Base-by-base conservation (phyloP, 1,139 yeast genomes). In the Hanseniaspora gamundiae region DNA sequence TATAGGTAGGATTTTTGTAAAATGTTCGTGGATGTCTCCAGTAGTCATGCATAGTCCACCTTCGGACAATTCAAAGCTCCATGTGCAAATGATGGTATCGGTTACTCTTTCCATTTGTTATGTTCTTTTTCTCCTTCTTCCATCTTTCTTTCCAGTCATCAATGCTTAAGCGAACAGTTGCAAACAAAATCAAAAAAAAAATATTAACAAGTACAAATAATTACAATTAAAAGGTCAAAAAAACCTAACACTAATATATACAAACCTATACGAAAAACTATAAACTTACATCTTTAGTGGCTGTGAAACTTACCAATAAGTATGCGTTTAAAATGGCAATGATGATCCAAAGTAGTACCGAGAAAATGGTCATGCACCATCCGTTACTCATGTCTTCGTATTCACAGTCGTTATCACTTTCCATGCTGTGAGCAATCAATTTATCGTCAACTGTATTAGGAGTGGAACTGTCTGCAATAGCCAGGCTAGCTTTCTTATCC, bases 241-340 rank as follows among this genome's bases (percentile, higher is more conserved):
- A n/a, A n/a, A n/a, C n/a, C n/a, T n/a, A n/a, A n/a, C n/a, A n/a
- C n/a, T n/a, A n/a, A n/a, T 36, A 14, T 22, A 24, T 24, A 26
- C 17, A 26, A 11, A 27, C 30, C 7, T 14, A 38, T 10, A 27
- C 16, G 17, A 11, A 10, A 33, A 19, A 4, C 54, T 54, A 71
- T 35, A 72, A 59, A 47, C 67, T 71, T 19, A 82, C 78, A 51
- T 81, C 86, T 44, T 81, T 80, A 5, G 93, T 94, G 51, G 72
- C 67, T 3, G 84, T 74, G 67, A 81, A 83, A 47, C 87, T 78
- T 29, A 71, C 55, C 41, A 88, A 71, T 60, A 88, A 69, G 62
- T 84, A 91, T 49, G 83, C 65, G 62, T 91, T 91, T 52, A 91
- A 70, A 28, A 73, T 73, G 0, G 93, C 70, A 22, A 91, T 85